These are phyloP conservation scores for Gastrodia elata DNA, from an alignment of 106 monocot genomes.

Conservation along the genomic window DNA sequence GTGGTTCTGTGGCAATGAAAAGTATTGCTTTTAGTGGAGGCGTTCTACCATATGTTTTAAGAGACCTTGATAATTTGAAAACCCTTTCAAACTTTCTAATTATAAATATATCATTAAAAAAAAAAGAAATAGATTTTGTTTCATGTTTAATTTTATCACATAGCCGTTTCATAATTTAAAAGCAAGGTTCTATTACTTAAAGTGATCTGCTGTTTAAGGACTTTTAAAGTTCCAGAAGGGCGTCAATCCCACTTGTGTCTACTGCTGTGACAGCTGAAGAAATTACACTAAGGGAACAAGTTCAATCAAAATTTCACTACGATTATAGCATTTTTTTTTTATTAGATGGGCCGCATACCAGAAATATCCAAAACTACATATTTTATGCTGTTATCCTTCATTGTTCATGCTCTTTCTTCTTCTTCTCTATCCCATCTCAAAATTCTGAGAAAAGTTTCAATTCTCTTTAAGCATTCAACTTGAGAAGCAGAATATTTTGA, in stretches of 20 bases:
- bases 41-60: no score
- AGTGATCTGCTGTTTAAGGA: conserved; percentile 30
- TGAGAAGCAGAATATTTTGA: neutral
- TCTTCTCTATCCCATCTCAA: conserved; percentile 47
- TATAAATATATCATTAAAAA: no score
- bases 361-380: conserved; percentile 35
- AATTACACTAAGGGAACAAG: no score
- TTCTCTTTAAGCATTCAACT: neutral
- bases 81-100: no score
- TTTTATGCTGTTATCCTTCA: conserved; percentile 25
- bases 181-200: conserved; percentile 19
- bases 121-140: neutral
- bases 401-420: conserved; percentile 21
- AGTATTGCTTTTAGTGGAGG: no score
- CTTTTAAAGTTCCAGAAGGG: conserved; percentile 40
- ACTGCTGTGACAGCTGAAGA: conserved; percentile 41
- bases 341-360: no score
- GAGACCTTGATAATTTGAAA: no score
- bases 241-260: conserved; percentile 43
- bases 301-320: no score
- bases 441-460: conserved; percentile 19
- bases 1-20: no score
- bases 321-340: neutral
- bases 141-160: neutral
- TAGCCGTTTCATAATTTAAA: neutral